Base-by-base conservation (phyloP, 1,284 basidiomycete species). In the Cutaneotrichosporon spelunceum region DNA sequence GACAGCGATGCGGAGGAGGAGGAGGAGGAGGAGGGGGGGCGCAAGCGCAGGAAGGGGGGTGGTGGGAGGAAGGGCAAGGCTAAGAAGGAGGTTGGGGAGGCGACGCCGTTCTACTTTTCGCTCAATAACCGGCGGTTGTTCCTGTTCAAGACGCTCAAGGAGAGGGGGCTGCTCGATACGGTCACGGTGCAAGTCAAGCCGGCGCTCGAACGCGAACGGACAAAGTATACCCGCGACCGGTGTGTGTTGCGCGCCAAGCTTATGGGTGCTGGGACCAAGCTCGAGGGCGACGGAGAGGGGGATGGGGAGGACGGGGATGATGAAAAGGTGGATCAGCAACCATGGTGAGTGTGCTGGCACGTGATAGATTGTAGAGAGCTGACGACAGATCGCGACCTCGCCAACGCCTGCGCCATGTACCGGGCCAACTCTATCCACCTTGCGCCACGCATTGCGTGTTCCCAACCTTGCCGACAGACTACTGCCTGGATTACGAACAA, bases 151-250 rank as follows among this genome's bases (percentile, higher is more conserved):
- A 60, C 60, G 27, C 60, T 65, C 23, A 54, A 57, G 50, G 34
- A 45, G n/a, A 36, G 48, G 27, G 63, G 63, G 36, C 10, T 50
- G 14, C 30, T 65, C 39, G 55, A 62, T n/a, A 65, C 16, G 27
- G 49, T 65, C 21, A 52, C 45, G 9, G 63, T 65, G 13, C 63
- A 65, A 45, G 63, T 65, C 47, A 65, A 65, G 63, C 63, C 63
- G 30, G 63, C 63, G 29, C 63, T 65, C 13, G 63, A 65, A 26
- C 63, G 63, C 16, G 63, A 65, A 39, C 54, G 57, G 23, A 44
- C 33, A 11, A 62, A 62, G 52, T 65, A 65, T 30, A 65, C 63
- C 4, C 57, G 63, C n/a, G 63, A 62, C 14, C 53, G 60, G 4
- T 62, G 60, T 16, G 60, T 59, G 1, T 54, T 65, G 21, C 50